phyloP scores from a whole-genome alignment of 805 yeast species.

The Ogataea polymorpha region DNA sequence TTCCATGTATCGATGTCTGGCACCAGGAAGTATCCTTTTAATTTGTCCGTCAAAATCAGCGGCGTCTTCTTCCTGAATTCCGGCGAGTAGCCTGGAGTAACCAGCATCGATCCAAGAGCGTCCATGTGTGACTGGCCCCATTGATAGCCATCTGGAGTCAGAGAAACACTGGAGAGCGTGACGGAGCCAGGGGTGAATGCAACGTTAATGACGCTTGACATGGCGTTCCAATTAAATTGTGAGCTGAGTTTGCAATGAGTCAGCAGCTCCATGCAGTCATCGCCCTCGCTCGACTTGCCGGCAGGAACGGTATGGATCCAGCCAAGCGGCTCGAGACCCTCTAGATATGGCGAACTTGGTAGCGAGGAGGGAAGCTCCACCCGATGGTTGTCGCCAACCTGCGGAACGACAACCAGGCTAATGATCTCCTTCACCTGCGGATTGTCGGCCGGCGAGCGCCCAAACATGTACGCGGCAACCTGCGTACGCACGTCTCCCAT shows the following conservation, averaged over 20 bases:
- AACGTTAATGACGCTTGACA: constrained; percentile 58
- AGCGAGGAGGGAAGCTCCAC: constrained; percentile 56
- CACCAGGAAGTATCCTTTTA: constrained; percentile 79
- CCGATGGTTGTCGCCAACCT: constrained; percentile 67
- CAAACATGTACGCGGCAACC: constrained; percentile 78
- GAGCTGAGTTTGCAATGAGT: constrained; percentile 47
- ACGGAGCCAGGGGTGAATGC: constrained; percentile 83
- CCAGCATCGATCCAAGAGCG: constrained; percentile 51
- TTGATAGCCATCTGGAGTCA: constrained; percentile 60
- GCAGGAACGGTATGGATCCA: constrained; percentile 90
- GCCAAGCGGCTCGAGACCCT: constrained; percentile 77
- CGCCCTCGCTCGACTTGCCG: constrained; percentile 47
- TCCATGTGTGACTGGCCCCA: constrained; percentile 77
- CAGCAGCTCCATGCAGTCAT: constrained; percentile 71
- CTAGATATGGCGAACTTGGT: constrained; percentile 41
- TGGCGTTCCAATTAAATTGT: constrained; percentile 38
- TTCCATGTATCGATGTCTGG: constrained; percentile 90
- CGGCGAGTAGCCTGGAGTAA: constrained; percentile 67
- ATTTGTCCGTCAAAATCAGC: constrained; percentile 66
- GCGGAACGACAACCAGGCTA: constrained; percentile 80
- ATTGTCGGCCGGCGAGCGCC: constrained; percentile 72
- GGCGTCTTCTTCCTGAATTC: constrained; percentile 62
- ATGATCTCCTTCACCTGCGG: constrained; percentile 72
- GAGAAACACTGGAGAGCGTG: constrained; percentile 62
- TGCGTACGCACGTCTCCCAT: constrained; percentile 80